A percentile compares a stretch with the other conserved stretches of the same genome.
These are phyloP conservation scores for Scheffersomyces cryptocercus DNA, from an alignment of 1,139 yeast genomes.

Conservation along the genomic window DNA sequence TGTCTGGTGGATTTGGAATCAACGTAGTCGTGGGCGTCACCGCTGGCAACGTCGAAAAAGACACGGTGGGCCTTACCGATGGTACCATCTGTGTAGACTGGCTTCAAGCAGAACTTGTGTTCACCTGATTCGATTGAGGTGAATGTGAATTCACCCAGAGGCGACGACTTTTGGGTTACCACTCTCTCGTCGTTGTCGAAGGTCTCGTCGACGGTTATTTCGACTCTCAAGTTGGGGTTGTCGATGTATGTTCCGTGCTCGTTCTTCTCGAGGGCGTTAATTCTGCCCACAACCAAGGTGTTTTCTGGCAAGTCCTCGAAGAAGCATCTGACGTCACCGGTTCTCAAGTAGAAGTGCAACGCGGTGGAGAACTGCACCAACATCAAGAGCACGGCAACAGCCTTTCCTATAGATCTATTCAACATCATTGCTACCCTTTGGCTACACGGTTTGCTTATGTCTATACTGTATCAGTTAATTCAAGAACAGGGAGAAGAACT, in stretches of 20 bases:
- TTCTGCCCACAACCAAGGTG: conserved; percentile 46
- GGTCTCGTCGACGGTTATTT: conserved; percentile 47
- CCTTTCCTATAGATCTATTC: not conserved
- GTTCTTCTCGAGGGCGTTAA: conserved; percentile 42
- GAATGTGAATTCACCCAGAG: conserved; percentile 43
- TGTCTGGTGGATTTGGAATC: conserved; percentile 48
- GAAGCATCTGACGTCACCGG: conserved; percentile 49
- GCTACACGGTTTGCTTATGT: no score
- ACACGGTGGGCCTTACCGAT: conserved; percentile 39
- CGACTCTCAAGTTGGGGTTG: conserved; percentile 34
- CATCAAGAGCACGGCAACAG: conserved; percentile 12
- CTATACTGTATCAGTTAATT: no score
- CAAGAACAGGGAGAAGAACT: no score
- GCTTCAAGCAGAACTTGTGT: conserved; percentile 50
- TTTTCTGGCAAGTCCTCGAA: conserved; percentile 45
- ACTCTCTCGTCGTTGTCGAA: conserved; percentile 50
- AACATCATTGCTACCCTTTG: not conserved
- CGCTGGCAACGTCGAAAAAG: conserved; percentile 48
- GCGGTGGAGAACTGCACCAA: conserved; percentile 22
- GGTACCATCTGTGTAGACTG: conserved; percentile 40
- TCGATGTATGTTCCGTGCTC: conserved; percentile 33
- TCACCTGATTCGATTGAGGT: conserved; percentile 42
- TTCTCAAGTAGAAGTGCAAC: conserved; percentile 47
- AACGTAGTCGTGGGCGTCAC: conserved; percentile 49
- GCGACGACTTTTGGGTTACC: conserved; percentile 38